Conservation (phyloP, 768 basidiomycete species). For the Trametes sanguinea region DNA sequence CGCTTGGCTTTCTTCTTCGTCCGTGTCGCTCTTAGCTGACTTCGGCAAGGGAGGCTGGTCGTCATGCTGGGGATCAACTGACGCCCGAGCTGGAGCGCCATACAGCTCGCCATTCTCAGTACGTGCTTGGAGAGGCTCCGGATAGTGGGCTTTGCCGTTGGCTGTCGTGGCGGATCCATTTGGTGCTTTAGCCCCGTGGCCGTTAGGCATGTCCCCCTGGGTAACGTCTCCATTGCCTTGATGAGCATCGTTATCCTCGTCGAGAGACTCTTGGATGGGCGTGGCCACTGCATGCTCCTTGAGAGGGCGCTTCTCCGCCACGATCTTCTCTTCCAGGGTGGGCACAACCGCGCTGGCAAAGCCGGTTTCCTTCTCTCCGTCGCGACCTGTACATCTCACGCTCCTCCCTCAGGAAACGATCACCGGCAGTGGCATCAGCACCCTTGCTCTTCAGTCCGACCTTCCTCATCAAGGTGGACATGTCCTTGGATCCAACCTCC, state of each 20-base stretch:
- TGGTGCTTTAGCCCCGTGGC: not conserved
- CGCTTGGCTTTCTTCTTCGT: slow-evolving; percentile 54
- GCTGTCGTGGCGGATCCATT: slow-evolving; percentile 13
- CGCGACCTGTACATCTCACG: slow-evolving; percentile 53
- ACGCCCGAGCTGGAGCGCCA: slow-evolving; percentile 59
- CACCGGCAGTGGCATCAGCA: slow-evolving; percentile 43
- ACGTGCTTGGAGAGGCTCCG: slow-evolving; percentile 35
- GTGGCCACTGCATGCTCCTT: slow-evolving; percentile 33
- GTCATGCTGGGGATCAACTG: slow-evolving; percentile 42
- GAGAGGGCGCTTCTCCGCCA: slow-evolving; percentile 43
- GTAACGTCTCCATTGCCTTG: not conserved
- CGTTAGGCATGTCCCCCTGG: not conserved
- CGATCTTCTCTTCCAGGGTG: slow-evolving; percentile 66
- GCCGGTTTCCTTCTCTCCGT: slow-evolving; percentile 52
- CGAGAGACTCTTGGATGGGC: slow-evolving; percentile 35
- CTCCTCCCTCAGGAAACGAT: slow-evolving; percentile 48
- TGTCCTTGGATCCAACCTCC: slow-evolving; percentile 40
- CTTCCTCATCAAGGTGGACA: slow-evolving; percentile 43
- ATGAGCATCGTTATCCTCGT: slow-evolving; percentile 17
- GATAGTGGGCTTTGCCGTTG: slow-evolving; percentile 2
- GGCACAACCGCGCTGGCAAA: slow-evolving; percentile 67
- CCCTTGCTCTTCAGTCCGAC: slow-evolving; percentile 45
- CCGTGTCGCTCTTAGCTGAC: slow-evolving; percentile 44
- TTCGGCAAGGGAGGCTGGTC: slow-evolving; percentile 50
- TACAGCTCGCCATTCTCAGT: slow-evolving; percentile 47